Evolutionary conservation across 768 basidiomycete genomes (phyloP).

Genomic region (Agrocybe pediades): DNA sequence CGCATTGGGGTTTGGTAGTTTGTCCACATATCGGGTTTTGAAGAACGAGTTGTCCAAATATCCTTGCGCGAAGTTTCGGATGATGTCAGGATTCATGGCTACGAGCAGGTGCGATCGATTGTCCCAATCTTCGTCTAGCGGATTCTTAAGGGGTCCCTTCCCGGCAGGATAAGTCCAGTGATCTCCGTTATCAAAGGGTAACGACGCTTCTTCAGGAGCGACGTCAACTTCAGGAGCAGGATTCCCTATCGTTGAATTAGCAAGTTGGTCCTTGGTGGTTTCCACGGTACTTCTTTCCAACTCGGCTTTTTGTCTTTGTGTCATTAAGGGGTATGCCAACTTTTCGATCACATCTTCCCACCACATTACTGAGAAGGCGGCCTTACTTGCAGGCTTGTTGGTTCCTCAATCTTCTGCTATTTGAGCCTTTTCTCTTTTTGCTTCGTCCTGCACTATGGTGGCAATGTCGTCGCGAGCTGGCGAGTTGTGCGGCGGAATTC

Average conservation of each 20-base stretch:
- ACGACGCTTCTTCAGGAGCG: neutral
- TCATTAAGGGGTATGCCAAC: neutral
- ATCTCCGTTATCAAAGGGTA: neutral
- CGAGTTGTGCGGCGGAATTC: constrained; percentile 17
- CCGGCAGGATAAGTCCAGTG: constrained; percentile 9
- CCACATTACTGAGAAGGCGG: constrained; percentile 19
- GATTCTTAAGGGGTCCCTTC: neutral
- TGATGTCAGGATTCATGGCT: neutral
- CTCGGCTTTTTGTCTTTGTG: neutral
- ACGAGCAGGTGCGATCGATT: neutral
- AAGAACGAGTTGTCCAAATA: no score
- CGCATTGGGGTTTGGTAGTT: neutral
- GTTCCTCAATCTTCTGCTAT: constrained; percentile 2
- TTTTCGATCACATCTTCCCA: constrained; percentile 22
- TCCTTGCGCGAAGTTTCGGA: neutral
- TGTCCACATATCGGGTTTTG: no score
- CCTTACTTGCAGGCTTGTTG: constrained; percentile 13
- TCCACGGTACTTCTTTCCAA: neutral
- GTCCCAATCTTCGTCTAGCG: constrained; percentile 5
- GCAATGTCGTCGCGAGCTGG: constrained; percentile 12
- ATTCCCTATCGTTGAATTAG: neutral
- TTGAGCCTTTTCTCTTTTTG: constrained; percentile 1
- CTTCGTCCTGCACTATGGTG: constrained; percentile 6
- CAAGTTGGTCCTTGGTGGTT: no score
- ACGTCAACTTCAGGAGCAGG: no score